These are phyloP conservation scores for Pythium rishiriense DNA, from an alignment of 352 stramenopile genomes.

Conservation along the genomic window DNA sequence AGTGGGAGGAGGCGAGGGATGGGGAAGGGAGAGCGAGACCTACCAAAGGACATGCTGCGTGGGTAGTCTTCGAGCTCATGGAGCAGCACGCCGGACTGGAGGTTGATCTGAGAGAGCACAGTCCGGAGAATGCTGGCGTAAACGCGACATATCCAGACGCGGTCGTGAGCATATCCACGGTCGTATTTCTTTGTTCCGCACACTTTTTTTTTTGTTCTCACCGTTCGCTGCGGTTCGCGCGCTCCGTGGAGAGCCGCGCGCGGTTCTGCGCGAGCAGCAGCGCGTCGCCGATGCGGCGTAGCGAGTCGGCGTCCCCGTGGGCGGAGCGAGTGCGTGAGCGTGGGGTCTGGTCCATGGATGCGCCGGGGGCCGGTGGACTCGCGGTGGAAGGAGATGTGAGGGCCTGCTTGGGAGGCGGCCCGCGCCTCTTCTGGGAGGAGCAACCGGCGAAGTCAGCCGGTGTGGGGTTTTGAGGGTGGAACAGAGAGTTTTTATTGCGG, in stretches of 20 bases:
- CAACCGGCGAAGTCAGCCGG: not conserved
- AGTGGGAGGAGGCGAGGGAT: not conserved
- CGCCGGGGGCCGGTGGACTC: not conserved
- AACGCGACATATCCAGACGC: not conserved
- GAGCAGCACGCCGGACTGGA: constrained; percentile 24
- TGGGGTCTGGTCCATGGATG: not conserved
- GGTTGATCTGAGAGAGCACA: constrained; percentile 28
- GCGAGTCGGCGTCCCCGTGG: constrained; percentile 54
- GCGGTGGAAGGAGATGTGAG: too few species aligned
- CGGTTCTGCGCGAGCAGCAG: constrained; percentile 74
- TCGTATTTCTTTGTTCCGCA: not conserved
- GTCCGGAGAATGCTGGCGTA: constrained; percentile 19
- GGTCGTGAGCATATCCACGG: not conserved
- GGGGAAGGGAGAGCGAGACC: not conserved
- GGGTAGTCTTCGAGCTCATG: constrained; percentile 27
- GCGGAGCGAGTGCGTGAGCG: constrained; percentile 38
- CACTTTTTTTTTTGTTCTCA: constrained; percentile 21
- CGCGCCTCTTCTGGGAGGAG: constrained; percentile 2
- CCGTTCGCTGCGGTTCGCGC: constrained; percentile 66
- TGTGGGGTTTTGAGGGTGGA: too few species aligned
- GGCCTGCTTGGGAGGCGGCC: not conserved
- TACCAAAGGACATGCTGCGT: constrained; percentile 24
- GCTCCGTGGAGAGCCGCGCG: constrained; percentile 53
- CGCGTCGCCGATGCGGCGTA: constrained; percentile 67
- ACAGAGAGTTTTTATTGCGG: too few species aligned